A percentile compares a stretch with the other conserved stretches of the same genome.
Evolutionary conservation across 441 rosid genomes (phyloP).

Genomic region (Isatis lusitanica): DNA sequence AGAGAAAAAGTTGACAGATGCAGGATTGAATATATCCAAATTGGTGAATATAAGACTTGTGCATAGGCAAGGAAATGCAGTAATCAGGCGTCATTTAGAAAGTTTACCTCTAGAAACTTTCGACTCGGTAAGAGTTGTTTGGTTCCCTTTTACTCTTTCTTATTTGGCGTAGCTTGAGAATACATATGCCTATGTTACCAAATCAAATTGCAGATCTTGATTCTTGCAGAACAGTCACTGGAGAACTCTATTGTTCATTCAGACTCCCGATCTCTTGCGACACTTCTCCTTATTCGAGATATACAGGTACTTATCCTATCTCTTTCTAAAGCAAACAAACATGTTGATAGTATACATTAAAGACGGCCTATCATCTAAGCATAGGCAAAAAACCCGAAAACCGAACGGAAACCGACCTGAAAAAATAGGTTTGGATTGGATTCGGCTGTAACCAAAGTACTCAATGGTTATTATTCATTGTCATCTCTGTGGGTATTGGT

Average conservation of each 20-base stretch:
- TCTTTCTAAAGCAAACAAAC: background rate
- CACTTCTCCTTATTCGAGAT: conserved; percentile 93
- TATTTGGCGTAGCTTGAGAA: conserved; percentile 4
- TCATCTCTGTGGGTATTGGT: no score
- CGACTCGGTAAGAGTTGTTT: conserved; percentile 74
- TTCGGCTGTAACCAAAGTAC: no score
- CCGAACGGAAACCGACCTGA: no score
- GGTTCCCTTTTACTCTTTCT: background rate
- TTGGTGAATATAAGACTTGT: conserved; percentile 73
- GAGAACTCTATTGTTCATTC: conserved; percentile 95
- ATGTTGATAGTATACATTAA: no score
- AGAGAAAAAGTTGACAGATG: conserved; percentile 72
- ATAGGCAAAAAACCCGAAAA: no score
- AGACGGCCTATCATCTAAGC: no score
- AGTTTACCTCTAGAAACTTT: conserved; percentile 82
- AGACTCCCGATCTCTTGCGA: conserved; percentile 90
- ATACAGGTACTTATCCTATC: conserved; percentile 62
- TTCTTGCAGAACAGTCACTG: conserved; percentile 94
- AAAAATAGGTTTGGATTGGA: no score
- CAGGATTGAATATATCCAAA: conserved; percentile 64
- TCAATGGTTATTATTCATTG: no score
- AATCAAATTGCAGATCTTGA: conserved; percentile 79
- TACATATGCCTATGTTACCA: conserved; percentile 37
- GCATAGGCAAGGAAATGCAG: conserved; percentile 87
- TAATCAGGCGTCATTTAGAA: conserved; percentile 82